Evolutionary conservation across 2,329 filamentous ascomycete species (phyloP).

Genomic region (Aspergillus sp.): DNA sequence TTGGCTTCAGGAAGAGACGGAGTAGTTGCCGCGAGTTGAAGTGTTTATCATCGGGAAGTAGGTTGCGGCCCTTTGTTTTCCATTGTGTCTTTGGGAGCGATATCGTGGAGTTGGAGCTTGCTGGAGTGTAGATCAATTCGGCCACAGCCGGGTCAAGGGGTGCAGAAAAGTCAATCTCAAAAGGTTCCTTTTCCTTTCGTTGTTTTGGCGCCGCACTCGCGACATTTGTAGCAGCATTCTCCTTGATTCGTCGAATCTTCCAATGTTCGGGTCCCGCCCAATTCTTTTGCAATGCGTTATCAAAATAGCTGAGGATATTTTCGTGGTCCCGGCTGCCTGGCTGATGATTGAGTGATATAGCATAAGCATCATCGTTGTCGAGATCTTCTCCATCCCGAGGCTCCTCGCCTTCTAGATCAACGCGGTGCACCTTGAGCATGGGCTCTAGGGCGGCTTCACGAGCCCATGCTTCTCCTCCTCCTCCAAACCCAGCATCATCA

Average conservation of each 20-base stretch:
- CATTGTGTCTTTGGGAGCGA: slow-evolving; percentile 90
- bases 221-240: slow-evolving; percentile 58
- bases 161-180: slow-evolving; percentile 85
- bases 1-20: slow-evolving; percentile 90
- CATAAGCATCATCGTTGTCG: slow-evolving; percentile 70
- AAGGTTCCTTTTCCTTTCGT: slow-evolving; percentile 93
- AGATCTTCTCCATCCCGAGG: slow-evolving; percentile 56
- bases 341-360: slow-evolving; percentile 73
- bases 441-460: slow-evolving; percentile 82
- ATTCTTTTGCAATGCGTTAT: slow-evolving; percentile 93
- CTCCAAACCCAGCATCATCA: slow-evolving; percentile 80
- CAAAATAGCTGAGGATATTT: slow-evolving; percentile 96
- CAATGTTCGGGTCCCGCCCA: slow-evolving; percentile 99
- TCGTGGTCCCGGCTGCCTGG: slow-evolving; percentile 73
- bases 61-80: slow-evolving; percentile 88
- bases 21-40: slow-evolving; percentile 93
- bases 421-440: slow-evolving; percentile 73
- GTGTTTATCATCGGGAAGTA: slow-evolving; percentile 96
- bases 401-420: slow-evolving; percentile 52
- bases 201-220: slow-evolving; percentile 51
- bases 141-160: slow-evolving; percentile 70
- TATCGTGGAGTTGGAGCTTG: slow-evolving; percentile 76
- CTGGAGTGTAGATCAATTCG: slow-evolving; percentile 77
- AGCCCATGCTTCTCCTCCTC: slow-evolving; percentile 95
- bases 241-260: slow-evolving; percentile 92